A percentile compares a stretch with the other conserved stretches of the same genome.
Conservation (phyloP, 2,329 filamentous ascomycete species). For the Penicillium palitans region DNA sequence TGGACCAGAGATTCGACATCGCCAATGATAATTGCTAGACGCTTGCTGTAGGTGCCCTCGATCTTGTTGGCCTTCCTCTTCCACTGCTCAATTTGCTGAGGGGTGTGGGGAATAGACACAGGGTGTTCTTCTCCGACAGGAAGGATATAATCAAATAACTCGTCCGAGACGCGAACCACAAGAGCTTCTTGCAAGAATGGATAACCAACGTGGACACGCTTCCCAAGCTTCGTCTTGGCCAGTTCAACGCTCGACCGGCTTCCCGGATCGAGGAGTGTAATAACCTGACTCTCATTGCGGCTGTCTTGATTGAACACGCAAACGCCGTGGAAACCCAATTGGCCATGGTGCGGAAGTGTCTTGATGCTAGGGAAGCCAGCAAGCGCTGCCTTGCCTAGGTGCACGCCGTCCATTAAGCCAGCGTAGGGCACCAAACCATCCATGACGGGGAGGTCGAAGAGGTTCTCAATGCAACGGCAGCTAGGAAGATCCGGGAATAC, state of each 20-base stretch:
- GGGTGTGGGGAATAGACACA: constrained; percentile 68
- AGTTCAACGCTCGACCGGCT: constrained; percentile 66
- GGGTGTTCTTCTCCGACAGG: constrained; percentile 65
- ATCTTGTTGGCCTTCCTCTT: constrained; percentile 79
- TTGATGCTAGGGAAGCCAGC: constrained; percentile 92
- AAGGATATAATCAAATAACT: constrained; percentile 84
- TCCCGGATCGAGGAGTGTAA: constrained; percentile 77
- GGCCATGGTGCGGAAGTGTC: constrained; percentile 78
- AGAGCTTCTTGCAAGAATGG: constrained; percentile 95
- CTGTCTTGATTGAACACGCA: constrained; percentile 96
- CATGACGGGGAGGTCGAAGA: constrained; percentile 89
- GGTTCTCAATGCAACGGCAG: constrained; percentile 92
- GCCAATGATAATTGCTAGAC: constrained; percentile 83
- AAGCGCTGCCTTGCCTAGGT: constrained; percentile 77
- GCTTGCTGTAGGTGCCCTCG: constrained; percentile 85
- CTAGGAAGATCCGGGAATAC: constrained; percentile 85
- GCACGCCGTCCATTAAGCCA: constrained; percentile 79
- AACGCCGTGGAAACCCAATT: constrained; percentile 82
- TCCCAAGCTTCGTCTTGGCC: constrained; percentile 77
- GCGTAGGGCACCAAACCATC: constrained; percentile 84
- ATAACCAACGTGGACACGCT: constrained; percentile 87
- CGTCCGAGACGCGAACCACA: constrained; percentile 84
- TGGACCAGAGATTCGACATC: constrained; percentile 85
- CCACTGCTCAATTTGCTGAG: constrained; percentile 77
- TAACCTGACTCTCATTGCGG: constrained; percentile 92